Evolutionary conservation across 2,329 filamentous ascomycete genomes (phyloP).

Genomic region (Dothidotthia symphoricarpi): DNA sequence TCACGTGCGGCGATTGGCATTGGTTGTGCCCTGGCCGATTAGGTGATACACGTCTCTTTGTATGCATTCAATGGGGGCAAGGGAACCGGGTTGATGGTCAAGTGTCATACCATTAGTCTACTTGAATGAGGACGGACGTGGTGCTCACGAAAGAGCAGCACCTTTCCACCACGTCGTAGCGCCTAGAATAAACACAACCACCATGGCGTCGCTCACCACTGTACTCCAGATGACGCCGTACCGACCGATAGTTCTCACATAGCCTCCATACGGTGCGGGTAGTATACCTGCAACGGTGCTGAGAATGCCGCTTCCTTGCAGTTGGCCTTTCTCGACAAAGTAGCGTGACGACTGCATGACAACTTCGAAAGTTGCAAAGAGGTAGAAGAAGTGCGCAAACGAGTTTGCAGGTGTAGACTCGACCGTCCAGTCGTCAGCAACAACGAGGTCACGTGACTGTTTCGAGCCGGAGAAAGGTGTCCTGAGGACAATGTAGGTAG

Average conservation of each 20-base stretch:
- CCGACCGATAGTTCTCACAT: slow-evolving; percentile 59
- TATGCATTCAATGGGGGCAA: not conserved
- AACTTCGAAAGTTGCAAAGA: slow-evolving; percentile 77
- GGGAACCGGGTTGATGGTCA: not conserved
- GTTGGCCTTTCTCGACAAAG: slow-evolving; percentile 62
- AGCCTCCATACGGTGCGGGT: slow-evolving; percentile 62
- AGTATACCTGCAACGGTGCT: slow-evolving; percentile 64
- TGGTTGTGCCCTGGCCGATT: too few relatives aligned
- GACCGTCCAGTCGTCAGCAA: slow-evolving; percentile 32
- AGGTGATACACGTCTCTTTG: too few relatives aligned
- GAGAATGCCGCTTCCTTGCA: slow-evolving; percentile 61
- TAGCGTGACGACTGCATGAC: slow-evolving; percentile 69
- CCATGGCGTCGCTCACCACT: slow-evolving; percentile 70
- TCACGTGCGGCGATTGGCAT: too few relatives aligned
- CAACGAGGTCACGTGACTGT: slow-evolving; percentile 49
- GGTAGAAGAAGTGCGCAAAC: slow-evolving; percentile 66
- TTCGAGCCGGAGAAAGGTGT: slow-evolving; percentile 69
- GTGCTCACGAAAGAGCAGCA: slow-evolving; percentile 25
- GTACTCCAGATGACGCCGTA: slow-evolving; percentile 72
- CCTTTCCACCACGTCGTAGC: slow-evolving; percentile 53
- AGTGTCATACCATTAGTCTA: slow-evolving; percentile 10
- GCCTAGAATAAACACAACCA: slow-evolving; percentile 73
- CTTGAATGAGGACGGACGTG: slow-evolving; percentile 1
- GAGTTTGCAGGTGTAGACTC: slow-evolving; percentile 40
- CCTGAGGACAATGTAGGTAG: slow-evolving; percentile 66